A percentile compares a stretch with the other conserved stretches of the same genome.
Conservation (phyloP, 2,329 filamentous ascomycete genomes). For the Elsinoe arachidis region DNA sequence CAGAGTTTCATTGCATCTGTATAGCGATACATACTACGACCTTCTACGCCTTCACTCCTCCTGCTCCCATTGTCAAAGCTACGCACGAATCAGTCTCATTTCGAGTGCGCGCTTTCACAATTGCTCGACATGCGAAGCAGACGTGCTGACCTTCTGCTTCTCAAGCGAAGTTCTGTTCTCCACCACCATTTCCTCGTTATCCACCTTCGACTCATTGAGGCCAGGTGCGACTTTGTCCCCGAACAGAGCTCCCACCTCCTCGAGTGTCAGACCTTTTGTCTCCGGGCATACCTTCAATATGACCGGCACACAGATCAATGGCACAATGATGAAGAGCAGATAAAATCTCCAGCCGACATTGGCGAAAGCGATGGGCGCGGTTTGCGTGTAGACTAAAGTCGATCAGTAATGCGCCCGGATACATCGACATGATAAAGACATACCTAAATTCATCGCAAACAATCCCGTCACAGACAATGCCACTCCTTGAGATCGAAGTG, state of each 20-base stretch:
- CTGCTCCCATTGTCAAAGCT: neutral
- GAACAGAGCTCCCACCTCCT: neutral
- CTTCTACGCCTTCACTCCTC: neutral
- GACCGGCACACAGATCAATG: neutral
- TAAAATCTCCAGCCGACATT: neutral
- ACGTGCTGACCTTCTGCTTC: neutral
- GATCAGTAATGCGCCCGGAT: neutral
- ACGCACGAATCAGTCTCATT: neutral
- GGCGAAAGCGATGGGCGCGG: neutral
- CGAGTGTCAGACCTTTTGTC: neutral
- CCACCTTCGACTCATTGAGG: neutral
- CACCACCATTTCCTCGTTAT: neutral
- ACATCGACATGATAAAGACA: neutral
- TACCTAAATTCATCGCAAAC: neutral
- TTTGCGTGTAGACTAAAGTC: neutral
- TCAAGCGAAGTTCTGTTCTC: neutral
- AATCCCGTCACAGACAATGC: slow-evolving; percentile 16
- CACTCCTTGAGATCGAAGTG: slow-evolving; percentile 31
- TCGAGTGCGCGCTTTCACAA: neutral
- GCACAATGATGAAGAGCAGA: neutral
- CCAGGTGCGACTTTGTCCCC: neutral
- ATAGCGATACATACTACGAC: too few species aligned
- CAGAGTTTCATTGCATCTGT: too few species aligned
- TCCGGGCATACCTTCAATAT: neutral
- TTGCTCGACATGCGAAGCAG: neutral